Conservation (phyloP, 2,329 filamentous ascomycete species). For the Penicillium sp. region DNA sequence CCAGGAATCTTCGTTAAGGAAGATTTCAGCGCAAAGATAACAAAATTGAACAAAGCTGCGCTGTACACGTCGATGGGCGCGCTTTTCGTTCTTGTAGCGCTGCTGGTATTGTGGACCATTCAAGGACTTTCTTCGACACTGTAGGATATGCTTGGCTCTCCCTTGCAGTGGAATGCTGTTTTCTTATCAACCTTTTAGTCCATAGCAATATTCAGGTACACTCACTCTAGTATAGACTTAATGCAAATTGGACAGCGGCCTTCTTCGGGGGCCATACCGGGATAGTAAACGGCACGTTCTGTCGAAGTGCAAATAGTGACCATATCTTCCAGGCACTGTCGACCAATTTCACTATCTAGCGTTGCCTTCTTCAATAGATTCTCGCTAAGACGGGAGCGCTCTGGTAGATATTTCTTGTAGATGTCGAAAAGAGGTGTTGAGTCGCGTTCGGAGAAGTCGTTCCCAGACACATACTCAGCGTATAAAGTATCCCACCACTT, state of each 20-base stretch:
- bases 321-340: conserved; percentile 21
- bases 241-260: not conserved
- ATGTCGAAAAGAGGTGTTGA: conserved; percentile 20
- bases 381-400: conserved; percentile 10
- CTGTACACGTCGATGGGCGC: conserved; percentile 4
- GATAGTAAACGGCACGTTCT: not conserved
- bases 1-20: not conserved
- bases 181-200: not conserved
- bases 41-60: conserved; percentile 14
- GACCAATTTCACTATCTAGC: conserved; percentile 19
- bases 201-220: not conserved
- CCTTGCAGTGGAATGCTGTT: not conserved
- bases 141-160: conserved; percentile 14
- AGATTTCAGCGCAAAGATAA: conserved; percentile 11
- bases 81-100: conserved; percentile 13
- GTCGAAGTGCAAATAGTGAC: conserved; percentile 13
- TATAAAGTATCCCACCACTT: conserved; percentile 21
- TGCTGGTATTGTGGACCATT: conserved; percentile 10
- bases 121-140: conserved; percentile 9
- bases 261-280: not conserved
- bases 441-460: conserved; percentile 19
- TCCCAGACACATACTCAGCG: conserved; percentile 20
- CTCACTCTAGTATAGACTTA: not conserved
- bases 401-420: conserved; percentile 21
- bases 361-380: conserved; percentile 16